Percentiles rank a stretch among this genome's conserved stretches.
Evolutionary conservation across 306 rosid genomes (phyloP).

Genomic region (Sechiopsis laciniata): DNA sequence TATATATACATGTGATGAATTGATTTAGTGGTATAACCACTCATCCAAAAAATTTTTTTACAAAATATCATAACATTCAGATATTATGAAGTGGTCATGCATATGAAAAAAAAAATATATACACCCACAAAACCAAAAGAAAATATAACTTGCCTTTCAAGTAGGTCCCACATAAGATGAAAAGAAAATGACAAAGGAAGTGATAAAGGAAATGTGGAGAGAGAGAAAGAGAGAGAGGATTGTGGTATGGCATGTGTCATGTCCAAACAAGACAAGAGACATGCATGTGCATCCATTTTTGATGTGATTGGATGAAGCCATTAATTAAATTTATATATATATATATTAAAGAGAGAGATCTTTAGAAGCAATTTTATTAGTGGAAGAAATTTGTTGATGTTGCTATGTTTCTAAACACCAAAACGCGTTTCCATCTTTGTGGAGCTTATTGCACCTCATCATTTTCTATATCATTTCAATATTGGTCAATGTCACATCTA

Average conservation of each 20-base stretch:
- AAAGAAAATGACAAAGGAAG: not conserved
- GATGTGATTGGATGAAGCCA: not conserved
- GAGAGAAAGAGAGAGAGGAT: not conserved
- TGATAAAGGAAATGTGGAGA: too few species aligned
- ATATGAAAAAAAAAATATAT: too few species aligned
- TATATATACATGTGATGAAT: too few species aligned
- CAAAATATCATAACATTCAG: too few species aligned
- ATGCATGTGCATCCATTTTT: constrained; percentile 9
- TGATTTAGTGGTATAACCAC: too few species aligned
- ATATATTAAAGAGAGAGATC: not conserved
- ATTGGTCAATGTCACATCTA: not conserved
- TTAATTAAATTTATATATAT: not conserved
- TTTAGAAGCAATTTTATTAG: constrained; percentile 15
- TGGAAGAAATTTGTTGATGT: constrained; percentile 8
- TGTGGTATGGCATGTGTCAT: not conserved
- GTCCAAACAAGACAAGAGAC: constrained; percentile 7
- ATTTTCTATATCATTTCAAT: not conserved
- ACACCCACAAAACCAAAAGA: too few species aligned
- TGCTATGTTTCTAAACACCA: not conserved
- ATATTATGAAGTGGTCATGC: too few species aligned
- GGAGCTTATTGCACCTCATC: not conserved
- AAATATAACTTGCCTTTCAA: too few species aligned
- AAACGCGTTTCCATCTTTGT: constrained; percentile 18
- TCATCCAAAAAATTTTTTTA: too few species aligned
- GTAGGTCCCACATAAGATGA: not conserved